Base-by-base conservation (phyloP, 176 grass and related monocot genomes). In the Chloris gayana region DNA sequence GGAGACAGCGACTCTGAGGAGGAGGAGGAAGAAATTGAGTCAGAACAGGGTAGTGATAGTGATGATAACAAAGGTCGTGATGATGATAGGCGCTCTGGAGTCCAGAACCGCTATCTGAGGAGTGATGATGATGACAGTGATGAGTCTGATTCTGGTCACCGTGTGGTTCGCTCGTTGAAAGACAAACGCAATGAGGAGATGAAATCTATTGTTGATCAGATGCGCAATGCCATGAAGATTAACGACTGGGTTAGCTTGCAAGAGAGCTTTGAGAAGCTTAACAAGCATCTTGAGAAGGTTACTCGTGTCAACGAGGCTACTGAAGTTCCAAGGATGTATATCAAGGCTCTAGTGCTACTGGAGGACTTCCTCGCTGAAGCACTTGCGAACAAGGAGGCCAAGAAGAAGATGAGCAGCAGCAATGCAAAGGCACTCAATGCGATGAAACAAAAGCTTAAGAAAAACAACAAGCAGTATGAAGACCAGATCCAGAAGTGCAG, bases 251-350 rank as follows among this genome's bases (percentile, higher is more conserved):
- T 94, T 49, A 94, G 89, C 70, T 77, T 98, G 34, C 89, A 98
- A n/a, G n/a, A n/a, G 79, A 91, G 85, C 72, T 98, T 94, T 62
- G 95, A 98, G 41, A 98, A 94, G 74, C 69, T 98, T 31, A 98
- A 98, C 83, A 98, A 98, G 82, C 95, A 98, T 76, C 83, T 98
- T n/a, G 92, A 98, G 84, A 98, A 98, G 81, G 88, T 98, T 66
- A 81, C 84, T 30, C 85, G 95, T 63, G 88, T 98, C 32, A 94
- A 91, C 26, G 95, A 98, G 73, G 87, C 92, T 9, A 89, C 89
- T 25, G 90, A 94, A 29, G 34, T 74, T 67, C 95, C 95, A 24
- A 89, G n/a, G n/a, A 82, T 91, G 60, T 94, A 98, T 72, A 93
- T 98, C 69, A 98, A 88, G 30, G 90, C 95, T 35, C 83, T 98